Conservation (phyloP, 495 filamentous ascomycete species). For the Peziza echinospora region DNA sequence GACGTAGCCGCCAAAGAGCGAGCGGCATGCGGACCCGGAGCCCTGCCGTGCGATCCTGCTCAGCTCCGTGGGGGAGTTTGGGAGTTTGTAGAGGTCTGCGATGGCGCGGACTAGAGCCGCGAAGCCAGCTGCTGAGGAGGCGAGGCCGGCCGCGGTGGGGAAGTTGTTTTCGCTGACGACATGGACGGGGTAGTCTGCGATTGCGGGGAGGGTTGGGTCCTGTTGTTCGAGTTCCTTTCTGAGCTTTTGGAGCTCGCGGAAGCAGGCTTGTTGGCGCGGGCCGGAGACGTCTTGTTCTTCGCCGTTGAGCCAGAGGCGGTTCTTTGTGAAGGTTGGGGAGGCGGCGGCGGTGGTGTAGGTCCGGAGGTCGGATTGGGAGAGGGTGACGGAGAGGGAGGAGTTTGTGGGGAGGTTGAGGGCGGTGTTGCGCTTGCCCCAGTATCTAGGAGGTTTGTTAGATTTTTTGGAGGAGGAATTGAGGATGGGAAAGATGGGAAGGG, state of each 20-base stretch:
- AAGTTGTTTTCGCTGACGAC: constrained; percentile 95
- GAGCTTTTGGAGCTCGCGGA: constrained; percentile 58
- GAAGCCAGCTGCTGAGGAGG: constrained; percentile 80
- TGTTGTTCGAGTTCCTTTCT: constrained; percentile 50
- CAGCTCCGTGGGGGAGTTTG: constrained; percentile 53
- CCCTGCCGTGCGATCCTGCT: constrained; percentile 84
- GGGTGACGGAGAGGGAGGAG: constrained; percentile 85
- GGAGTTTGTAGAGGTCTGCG: constrained; percentile 73
- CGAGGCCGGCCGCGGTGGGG: constrained; percentile 91
- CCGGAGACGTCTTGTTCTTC: constrained; percentile 61
- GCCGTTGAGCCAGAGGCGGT: constrained; percentile 70
- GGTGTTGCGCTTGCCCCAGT: constrained; percentile 93
- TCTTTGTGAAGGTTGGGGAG: constrained; percentile 49
- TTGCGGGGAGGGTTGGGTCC: constrained; percentile 49
- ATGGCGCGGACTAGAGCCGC: constrained; percentile 84
- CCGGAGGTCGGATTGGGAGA: constrained; percentile 80
- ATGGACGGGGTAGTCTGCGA: constrained; percentile 50
- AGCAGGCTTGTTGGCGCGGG: constrained; percentile 74
- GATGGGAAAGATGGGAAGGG: constrained; percentile 14
- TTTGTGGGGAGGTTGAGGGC: constrained; percentile 92
- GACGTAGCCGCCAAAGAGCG: constrained; percentile 83
- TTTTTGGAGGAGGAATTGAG: constrained; percentile 4
- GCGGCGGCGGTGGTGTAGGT: constrained; percentile 92
- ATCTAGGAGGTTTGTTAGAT: constrained; percentile 32
- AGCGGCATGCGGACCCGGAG: constrained; percentile 79